Percentiles rank a stretch among this genome's conserved stretches.
Evolutionary conservation across 371 early-diverging fungal species (phyloP).

Genomic region (Synchytrium microbalum): DNA sequence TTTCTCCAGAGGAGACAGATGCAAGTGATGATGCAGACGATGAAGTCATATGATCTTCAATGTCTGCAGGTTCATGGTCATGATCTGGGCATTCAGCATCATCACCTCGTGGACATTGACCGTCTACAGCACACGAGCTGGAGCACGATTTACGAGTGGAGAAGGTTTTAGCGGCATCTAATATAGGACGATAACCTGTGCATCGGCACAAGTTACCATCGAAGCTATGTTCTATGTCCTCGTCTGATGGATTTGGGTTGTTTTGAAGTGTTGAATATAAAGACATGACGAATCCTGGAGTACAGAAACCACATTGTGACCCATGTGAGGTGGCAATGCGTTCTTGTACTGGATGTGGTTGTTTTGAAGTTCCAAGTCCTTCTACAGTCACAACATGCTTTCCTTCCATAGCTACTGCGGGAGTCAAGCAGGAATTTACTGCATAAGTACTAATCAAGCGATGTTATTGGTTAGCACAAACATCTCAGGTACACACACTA

Average conservation of each 20-base stretch:
- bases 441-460: slow-evolving; percentile 29
- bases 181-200: slow-evolving; percentile 74
- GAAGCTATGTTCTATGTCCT: slow-evolving; percentile 67
- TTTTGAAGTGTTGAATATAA: slow-evolving; percentile 61
- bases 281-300: slow-evolving; percentile 69
- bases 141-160: slow-evolving; percentile 28
- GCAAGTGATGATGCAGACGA: background rate
- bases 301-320: slow-evolving; percentile 74
- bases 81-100: slow-evolving; percentile 16
- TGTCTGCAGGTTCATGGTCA: slow-evolving; percentile 16
- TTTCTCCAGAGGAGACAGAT: background rate
- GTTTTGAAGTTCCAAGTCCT: slow-evolving; percentile 54
- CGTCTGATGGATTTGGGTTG: slow-evolving; percentile 50
- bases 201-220: slow-evolving; percentile 80
- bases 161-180: slow-evolving; percentile 63
- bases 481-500: slow-evolving; percentile 2
- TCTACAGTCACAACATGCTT: slow-evolving; percentile 75
- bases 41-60: slow-evolving; percentile 22
- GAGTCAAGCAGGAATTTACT: slow-evolving; percentile 68
- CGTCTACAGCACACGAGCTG: background rate
- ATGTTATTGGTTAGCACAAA: background rate
- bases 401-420: slow-evolving; percentile 58
- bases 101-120: slow-evolving; percentile 1
- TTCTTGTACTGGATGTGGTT: slow-evolving; percentile 60
- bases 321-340: slow-evolving; percentile 30